phyloP scores from a whole-genome alignment of 768 basidiomycete genomes.

The Stropharia rugosoannulata region DNA sequence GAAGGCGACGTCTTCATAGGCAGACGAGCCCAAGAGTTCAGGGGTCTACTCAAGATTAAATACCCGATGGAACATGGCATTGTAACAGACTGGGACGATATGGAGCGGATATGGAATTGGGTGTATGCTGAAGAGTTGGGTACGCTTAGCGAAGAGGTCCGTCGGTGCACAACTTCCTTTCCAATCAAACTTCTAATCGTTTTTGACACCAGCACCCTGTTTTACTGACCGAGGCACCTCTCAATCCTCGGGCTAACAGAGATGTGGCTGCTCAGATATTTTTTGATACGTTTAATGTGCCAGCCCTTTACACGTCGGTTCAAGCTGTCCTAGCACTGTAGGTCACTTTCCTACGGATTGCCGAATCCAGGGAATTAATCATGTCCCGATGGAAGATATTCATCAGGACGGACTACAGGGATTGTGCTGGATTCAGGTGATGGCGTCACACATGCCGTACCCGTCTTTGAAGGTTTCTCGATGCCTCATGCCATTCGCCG shows the following conservation, averaged over 20 bases:
- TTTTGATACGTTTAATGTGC: conserved; percentile 99
- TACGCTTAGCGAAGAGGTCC: conserved; percentile 94
- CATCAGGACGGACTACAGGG: conserved; percentile 97
- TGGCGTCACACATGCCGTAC: conserved; percentile 97
- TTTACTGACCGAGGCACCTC: conserved; percentile 92
- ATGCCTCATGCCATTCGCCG: conserved; percentile 98
- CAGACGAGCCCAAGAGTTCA: conserved; percentile 89
- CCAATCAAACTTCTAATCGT: conserved; percentile 15
- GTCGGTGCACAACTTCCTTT: conserved; percentile 15
- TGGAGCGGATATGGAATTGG: conserved; percentile 99
- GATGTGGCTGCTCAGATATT: conserved; percentile 98
- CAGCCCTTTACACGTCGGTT: conserved; percentile 93
- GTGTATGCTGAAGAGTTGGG: conserved; percentile 95
- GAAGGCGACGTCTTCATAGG: conserved; percentile 98
- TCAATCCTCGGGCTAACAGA: conserved; percentile 95
- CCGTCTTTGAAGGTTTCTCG: conserved; percentile 98
- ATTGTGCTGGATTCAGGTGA: conserved; percentile 99
- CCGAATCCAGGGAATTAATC: conserved; percentile 10
- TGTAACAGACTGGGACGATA: conserved; percentile 99
- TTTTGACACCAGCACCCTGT: conserved; percentile 80
- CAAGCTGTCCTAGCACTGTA: conserved; percentile 97
- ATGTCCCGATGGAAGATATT: conserved; percentile 63
- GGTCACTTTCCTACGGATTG: conserved; percentile 23
- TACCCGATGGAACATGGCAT: conserved; percentile 99
- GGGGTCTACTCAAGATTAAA: conserved; percentile 95